Conservation (phyloP, 441 rosid species). For the Syzygium malaccense region DNA sequence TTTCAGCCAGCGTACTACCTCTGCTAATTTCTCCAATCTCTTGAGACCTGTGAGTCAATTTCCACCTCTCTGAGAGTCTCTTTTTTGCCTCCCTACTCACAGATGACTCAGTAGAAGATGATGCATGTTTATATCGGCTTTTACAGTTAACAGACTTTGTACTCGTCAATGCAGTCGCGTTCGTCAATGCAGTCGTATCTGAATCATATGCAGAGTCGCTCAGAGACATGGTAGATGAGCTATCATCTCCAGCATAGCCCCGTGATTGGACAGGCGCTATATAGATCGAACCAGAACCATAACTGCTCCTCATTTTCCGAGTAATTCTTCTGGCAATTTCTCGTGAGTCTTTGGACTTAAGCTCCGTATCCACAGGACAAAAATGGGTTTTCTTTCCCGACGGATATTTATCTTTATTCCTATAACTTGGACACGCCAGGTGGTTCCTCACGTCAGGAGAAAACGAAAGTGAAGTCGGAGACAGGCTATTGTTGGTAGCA, state of each 20-base stretch:
- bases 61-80: constrained; percentile 98
- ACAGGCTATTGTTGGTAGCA: constrained; percentile 32
- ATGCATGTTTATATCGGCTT: constrained; percentile 27
- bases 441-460: constrained; percentile 33
- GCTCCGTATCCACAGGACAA: constrained; percentile 39
- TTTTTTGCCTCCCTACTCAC: constrained; percentile 81
- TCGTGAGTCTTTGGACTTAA: constrained; percentile 55
- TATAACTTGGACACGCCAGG: constrained; percentile 29
- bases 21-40: constrained; percentile 44
- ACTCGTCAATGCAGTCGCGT: constrained; percentile 29
- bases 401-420: constrained; percentile 21
- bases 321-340: constrained; percentile 62
- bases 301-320: constrained; percentile 48
- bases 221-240: constrained; percentile 60
- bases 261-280: constrained; percentile 39
- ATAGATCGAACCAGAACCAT: constrained; percentile 28
- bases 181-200: constrained; percentile 33
- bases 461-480: constrained; percentile 44
- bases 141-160: constrained; percentile 34
- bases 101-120: constrained; percentile 51
- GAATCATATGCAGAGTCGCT: constrained; percentile 70
- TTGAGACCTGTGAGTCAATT: constrained; percentile 53
- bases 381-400: constrained; percentile 32
- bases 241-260: constrained; percentile 81
- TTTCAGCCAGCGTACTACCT: constrained; percentile 82